Evolutionary conservation across 108 stramenopile species (phyloP), one percentile per base, ranked within the genome.

Genomic region (Cyclotella baltica): DNA sequence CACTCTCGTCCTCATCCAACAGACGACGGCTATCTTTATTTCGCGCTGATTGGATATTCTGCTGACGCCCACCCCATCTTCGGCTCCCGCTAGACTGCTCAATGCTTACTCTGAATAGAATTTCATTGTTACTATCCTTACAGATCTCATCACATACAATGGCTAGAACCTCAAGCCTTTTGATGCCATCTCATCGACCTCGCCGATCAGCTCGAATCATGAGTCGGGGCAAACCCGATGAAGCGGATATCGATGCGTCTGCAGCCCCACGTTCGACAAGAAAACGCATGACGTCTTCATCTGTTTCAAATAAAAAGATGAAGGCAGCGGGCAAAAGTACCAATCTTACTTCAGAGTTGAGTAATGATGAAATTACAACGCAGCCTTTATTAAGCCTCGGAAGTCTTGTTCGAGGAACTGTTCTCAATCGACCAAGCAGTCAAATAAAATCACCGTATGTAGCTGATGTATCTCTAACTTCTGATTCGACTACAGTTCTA

Each of bases 401-500:
- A 25, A 80, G 36, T 19, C 75, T 85, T 6, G 43, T 81, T 0
- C 40, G 59, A 30, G 84, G 84, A 4, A 72, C 72, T 5, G 16
- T 85, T 11, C 52, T 73, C 16, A 77, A 81, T 22, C 64, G 84
- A 30, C 84, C 80, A 19, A 72, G 70, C 36, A 47, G 76, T 13
- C 36, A 62, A 27, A 77, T 85, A 20, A 53, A 70, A 72, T 85
- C 80, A 11, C 84, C 84, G 8, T 81, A 85, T 47, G 84, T 85
- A 43, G 84, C 80, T 0, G 84, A 85, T 47, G 84, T 85, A 4
- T 27, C 69, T 15, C 27, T 85, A 30, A 0, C 13, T 29, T 66
- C 48, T 46, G 51, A 27, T 28, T 23, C 78, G 4, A 37, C 59
- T 19, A 73, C 59, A 3, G 84, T 35, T 19, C 46, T 81, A 27